phyloP scores from a whole-genome alignment of 805 yeast genomes.

The Candida koratica region DNA sequence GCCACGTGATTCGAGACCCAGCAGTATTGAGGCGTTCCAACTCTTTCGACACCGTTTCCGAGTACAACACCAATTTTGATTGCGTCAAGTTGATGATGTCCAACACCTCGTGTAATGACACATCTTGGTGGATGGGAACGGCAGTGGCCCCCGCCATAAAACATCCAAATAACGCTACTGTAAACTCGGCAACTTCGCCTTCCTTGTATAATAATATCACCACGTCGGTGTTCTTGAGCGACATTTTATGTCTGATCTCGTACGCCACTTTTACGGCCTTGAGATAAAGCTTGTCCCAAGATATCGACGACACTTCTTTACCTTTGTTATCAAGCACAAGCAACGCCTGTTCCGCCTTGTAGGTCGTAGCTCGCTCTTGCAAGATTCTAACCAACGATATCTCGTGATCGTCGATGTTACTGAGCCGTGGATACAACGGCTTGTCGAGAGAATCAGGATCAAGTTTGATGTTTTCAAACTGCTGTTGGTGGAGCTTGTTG shows the following conservation, averaged over 20 bases:
- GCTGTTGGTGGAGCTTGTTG: conserved; percentile 32
- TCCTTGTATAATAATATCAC: conserved; percentile 82
- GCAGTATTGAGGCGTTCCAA: conserved; percentile 55
- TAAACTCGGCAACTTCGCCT: conserved; percentile 78
- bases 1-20: conserved; percentile 53
- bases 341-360: conserved; percentile 64
- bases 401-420: conserved; percentile 17
- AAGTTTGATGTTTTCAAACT: conserved; percentile 22
- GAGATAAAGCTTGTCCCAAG: conserved; percentile 86
- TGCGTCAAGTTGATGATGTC: conserved; percentile 71
- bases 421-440: conserved; percentile 56
- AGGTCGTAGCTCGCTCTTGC: conserved; percentile 64
- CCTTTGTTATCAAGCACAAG: conserved; percentile 72
- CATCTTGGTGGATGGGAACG: conserved; percentile 80
- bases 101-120: conserved; percentile 63
- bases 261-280: conserved; percentile 87
- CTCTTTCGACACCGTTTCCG: conserved; percentile 73
- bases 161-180: conserved; percentile 84
- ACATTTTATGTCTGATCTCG: conserved; percentile 67
- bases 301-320: conserved; percentile 67
- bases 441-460: conserved; percentile 43
- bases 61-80: conserved; percentile 72
- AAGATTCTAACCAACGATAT: conserved; percentile 58
- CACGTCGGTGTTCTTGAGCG: conserved; percentile 75
- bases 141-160: conserved; percentile 92